A percentile compares a stretch with the other conserved stretches of the same genome.
phyloP scores from a whole-genome alignment of 2,329 filamentous ascomycete genomes.

The Microcera coccophila region DNA sequence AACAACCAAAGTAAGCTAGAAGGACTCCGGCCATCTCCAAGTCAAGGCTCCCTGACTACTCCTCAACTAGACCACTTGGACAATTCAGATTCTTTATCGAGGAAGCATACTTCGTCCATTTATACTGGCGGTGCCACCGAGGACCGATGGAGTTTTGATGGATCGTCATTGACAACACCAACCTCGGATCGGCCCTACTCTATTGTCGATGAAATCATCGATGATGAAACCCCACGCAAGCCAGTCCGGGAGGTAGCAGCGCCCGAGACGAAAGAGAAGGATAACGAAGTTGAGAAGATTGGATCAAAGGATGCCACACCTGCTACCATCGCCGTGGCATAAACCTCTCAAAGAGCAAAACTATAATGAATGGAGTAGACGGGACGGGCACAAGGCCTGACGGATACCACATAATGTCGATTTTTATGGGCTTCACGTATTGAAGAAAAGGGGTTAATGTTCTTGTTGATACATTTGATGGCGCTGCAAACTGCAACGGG shows the following conservation, averaged over 20 bases:
- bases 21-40: conserved; percentile 8
- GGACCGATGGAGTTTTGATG: conserved; percentile 36
- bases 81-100: conserved; percentile 27
- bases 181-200: conserved; percentile 37
- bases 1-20: conserved; percentile 11
- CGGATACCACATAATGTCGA: conserved; percentile 17
- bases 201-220: conserved; percentile 27
- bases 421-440: conserved; percentile 13
- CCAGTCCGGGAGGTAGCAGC: conserved; percentile 20
- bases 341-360: conserved; percentile 9
- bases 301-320: conserved; percentile 23
- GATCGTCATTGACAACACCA: conserved; percentile 37
- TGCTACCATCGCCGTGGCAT: conserved; percentile 25
- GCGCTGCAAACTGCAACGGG: conserved; percentile 23
- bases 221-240: conserved; percentile 33
- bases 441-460: conserved; percentile 19
- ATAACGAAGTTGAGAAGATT: conserved; percentile 20
- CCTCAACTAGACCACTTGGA: conserved; percentile 23
- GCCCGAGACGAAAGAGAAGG: conserved; percentile 21
- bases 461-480: conserved; percentile 27
- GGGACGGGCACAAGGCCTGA: conserved; percentile 19
- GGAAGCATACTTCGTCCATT: conserved; percentile 37
- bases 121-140: conserved; percentile 37
- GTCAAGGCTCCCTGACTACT: conserved; percentile 2
- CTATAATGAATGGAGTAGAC: conserved; percentile 21